These are phyloP conservation scores for Cladosporium velox DNA, from an alignment of 2,329 filamentous ascomycete genomes.

Conservation along the genomic window DNA sequence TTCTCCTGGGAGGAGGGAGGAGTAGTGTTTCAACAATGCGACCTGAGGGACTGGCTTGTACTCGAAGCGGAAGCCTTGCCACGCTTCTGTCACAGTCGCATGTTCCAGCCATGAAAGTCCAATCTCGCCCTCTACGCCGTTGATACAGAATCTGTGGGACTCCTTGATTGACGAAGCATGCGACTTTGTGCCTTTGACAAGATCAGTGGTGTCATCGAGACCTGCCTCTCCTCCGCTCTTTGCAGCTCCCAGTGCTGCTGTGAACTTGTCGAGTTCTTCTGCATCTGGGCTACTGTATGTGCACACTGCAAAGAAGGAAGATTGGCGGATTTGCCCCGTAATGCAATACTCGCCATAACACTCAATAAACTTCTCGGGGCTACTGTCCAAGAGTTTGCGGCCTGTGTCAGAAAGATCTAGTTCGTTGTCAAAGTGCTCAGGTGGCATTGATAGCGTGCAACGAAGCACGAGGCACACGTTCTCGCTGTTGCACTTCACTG, in stretches of 20 bases:
- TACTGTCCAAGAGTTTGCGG: background rate
- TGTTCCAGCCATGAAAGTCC: background rate
- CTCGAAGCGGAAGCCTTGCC: slow-evolving; percentile 14
- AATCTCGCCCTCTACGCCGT: background rate
- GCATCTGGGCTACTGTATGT: slow-evolving; percentile 1
- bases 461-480: slow-evolving; percentile 5
- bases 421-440: slow-evolving; percentile 9
- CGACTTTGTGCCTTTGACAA: slow-evolving; percentile 8
- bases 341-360: slow-evolving; percentile 18
- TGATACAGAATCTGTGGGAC: slow-evolving; percentile 1
- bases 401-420: slow-evolving; percentile 6
- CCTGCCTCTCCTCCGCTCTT: background rate
- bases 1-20: slow-evolving; percentile 2
- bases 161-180: background rate
- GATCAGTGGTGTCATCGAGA: background rate
- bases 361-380: slow-evolving; percentile 1
- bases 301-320: slow-evolving; percentile 10
- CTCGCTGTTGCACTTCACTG: slow-evolving; percentile 1
- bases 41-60: slow-evolving; percentile 15
- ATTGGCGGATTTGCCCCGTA: slow-evolving; percentile 3
- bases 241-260: background rate
- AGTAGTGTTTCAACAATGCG: slow-evolving; percentile 17
- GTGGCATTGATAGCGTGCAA: slow-evolving; percentile 10
- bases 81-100: slow-evolving; percentile 11
- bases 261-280: slow-evolving; percentile 2